These are phyloP conservation scores for Alternaria triticina DNA, from an alignment of 2,329 filamentous ascomycete genomes.

Conservation along the genomic window DNA sequence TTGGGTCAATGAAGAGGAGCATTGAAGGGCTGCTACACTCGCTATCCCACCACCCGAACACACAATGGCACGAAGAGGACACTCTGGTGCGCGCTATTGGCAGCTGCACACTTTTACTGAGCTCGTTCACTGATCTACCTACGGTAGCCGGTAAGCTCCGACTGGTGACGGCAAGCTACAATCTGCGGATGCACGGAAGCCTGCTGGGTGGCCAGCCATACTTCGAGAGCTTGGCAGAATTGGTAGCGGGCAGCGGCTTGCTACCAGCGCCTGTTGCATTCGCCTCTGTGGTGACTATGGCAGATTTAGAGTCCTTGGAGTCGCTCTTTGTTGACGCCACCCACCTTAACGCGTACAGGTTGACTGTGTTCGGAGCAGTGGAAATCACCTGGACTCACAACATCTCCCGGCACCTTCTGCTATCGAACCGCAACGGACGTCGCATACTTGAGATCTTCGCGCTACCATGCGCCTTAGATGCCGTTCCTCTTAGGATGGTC, in stretches of 20 bases:
- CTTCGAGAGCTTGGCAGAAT: neutral
- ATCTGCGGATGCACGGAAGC: neutral
- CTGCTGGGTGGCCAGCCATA: neutral
- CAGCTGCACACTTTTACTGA: neutral
- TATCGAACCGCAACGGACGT: conserved; percentile 16
- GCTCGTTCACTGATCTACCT: neutral
- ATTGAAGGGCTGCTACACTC: neutral
- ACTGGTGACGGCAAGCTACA: neutral
- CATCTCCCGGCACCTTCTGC: conserved; percentile 26
- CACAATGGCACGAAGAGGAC: neutral
- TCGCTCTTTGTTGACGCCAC: neutral
- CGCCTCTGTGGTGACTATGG: neutral
- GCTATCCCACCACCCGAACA: neutral
- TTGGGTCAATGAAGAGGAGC: neutral
- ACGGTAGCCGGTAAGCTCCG: neutral
- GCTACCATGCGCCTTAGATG: conserved; percentile 24
- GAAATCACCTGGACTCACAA: conserved; percentile 27
- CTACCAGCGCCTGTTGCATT: neutral
- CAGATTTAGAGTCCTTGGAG: neutral
- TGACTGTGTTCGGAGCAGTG: conserved; percentile 23
- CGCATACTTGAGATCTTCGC: conserved; percentile 23
- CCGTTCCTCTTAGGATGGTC: neutral
- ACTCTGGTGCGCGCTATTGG: neutral
- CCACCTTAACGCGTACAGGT: conserved; percentile 24
- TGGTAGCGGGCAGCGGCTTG: neutral